Conservation (phyloP, 2,329 filamentous ascomycete species). For the Colletotrichum karsti region DNA sequence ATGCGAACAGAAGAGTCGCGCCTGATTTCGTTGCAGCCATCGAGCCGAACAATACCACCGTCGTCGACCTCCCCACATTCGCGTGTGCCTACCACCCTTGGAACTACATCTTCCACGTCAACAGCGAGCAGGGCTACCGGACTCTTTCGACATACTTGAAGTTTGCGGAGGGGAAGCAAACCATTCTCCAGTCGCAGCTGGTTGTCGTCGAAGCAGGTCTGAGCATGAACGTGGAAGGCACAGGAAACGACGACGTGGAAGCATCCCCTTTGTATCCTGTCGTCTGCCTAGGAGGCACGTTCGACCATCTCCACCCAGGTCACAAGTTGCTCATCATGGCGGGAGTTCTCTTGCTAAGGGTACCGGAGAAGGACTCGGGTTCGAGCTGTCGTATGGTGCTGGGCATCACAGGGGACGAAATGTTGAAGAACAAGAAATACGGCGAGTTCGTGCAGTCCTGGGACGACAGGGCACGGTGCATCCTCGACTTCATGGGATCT, state of each 20-base stretch:
- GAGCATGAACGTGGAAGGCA: conserved; percentile 46
- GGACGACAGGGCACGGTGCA: conserved; percentile 74
- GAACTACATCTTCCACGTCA: conserved; percentile 71
- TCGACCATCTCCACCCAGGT: conserved; percentile 93
- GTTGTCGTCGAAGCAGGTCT: conserved; percentile 62
- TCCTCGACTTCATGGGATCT: conserved; percentile 77
- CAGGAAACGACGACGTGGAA: background rate
- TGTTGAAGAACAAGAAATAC: conserved; percentile 90
- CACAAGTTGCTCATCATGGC: conserved; percentile 98
- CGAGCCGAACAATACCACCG: conserved; percentile 53
- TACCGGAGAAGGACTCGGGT: conserved; percentile 47
- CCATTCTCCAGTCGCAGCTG: conserved; percentile 58
- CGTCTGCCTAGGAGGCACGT: conserved; percentile 90
- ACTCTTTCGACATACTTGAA: conserved; percentile 60
- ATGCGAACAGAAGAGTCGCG: conserved; percentile 41
- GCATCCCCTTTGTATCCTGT: conserved; percentile 34
- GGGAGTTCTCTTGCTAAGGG: conserved; percentile 75
- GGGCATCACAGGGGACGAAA: conserved; percentile 87
- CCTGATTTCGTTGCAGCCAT: conserved; percentile 45
- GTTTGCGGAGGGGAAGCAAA: conserved; percentile 55
- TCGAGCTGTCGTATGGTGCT: conserved; percentile 72
- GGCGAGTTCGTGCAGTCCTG: conserved; percentile 83
- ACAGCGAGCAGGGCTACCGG: conserved; percentile 70
- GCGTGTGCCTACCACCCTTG: conserved; percentile 65
- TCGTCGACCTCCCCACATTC: conserved; percentile 61